Conservation (phyloP, 345 rosid genomes). For the Raphanus sativus region DNA sequence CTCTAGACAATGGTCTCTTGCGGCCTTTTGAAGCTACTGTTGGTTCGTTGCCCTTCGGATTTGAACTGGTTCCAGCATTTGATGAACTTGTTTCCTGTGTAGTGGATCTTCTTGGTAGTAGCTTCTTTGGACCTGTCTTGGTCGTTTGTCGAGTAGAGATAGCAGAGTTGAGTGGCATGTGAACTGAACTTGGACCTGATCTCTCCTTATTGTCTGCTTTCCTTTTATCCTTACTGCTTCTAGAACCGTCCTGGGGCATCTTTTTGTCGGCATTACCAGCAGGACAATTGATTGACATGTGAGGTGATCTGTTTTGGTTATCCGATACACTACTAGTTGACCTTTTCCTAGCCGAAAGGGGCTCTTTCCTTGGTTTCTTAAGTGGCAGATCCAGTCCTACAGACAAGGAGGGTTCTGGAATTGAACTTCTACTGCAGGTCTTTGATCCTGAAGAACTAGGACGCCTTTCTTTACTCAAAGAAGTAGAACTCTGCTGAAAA, state of each 20-base stretch:
- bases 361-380: conserved; percentile 18
- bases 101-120: conserved; percentile 40
- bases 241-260: conserved; percentile 5
- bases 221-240: conserved; percentile 5
- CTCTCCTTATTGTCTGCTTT: conserved; percentile 40
- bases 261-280: neutral
- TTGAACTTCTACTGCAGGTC: conserved; percentile 9
- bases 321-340: conserved; percentile 7
- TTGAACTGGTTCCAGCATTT: conserved; percentile 38
- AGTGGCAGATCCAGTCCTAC: conserved; percentile 8
- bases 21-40: conserved; percentile 15
- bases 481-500: conserved; percentile 36
- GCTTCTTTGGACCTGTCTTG: conserved; percentile 40
- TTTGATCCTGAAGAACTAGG: conserved; percentile 33
- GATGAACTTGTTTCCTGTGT: conserved; percentile 33
- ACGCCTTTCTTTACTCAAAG: conserved; percentile 45
- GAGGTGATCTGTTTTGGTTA: conserved; percentile 22
- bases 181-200: conserved; percentile 40
- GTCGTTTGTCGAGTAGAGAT: conserved; percentile 35
- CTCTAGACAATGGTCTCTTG: conserved; percentile 42
- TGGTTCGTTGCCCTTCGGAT: conserved; percentile 22
- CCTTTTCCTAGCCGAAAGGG: conserved; percentile 19
- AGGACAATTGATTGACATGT: conserved; percentile 14
- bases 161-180: conserved; percentile 54
- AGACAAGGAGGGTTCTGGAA: neutral